Evolutionary conservation across 2,329 filamentous ascomycete genomes (phyloP).

Genomic region (Cladosporium sp.): DNA sequence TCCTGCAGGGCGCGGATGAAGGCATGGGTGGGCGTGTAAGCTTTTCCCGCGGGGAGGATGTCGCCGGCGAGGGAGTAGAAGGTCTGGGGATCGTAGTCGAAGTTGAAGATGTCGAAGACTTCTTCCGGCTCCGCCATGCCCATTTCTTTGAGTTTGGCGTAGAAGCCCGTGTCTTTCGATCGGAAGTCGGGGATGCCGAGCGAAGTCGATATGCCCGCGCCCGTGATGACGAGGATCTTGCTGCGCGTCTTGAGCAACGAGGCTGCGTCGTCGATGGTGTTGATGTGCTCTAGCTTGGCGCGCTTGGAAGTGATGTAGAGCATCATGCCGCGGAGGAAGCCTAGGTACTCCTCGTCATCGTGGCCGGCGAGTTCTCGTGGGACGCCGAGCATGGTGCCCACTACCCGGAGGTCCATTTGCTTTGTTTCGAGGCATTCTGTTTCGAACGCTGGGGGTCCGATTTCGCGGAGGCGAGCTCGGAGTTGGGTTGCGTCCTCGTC

Average conservation of each 20-base stretch:
- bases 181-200: conserved; percentile 97
- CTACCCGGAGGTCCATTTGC: conserved; percentile 3
- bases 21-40: conserved; percentile 86
- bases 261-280: conserved; percentile 85
- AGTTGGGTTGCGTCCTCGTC: conserved; percentile 10
- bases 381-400: conserved; percentile 13
- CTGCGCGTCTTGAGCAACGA: conserved; percentile 68
- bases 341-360: conserved; percentile 12
- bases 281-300: conserved; percentile 75
- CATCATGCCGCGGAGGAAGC: conserved; percentile 14
- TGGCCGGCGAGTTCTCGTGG: conserved; percentile 1
- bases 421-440: conserved; percentile 5
- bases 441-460: conserved; percentile 10
- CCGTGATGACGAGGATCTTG: conserved; percentile 92
- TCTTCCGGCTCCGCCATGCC: conserved; percentile 85
- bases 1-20: conserved; percentile 90
- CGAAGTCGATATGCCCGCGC: conserved; percentile 93
- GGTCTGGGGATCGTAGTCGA: conserved; percentile 76
- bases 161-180: conserved; percentile 88
- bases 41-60: conserved; percentile 77
- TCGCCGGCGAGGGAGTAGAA: conserved; percentile 93
- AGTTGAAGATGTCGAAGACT: conserved; percentile 88
- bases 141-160: conserved; percentile 77
- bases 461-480: conserved; percentile 11
- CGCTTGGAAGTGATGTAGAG: conserved; percentile 42